Conservation (phyloP, 2,329 filamentous ascomycete species). For the Fusarium keratoplasticum region DNA sequence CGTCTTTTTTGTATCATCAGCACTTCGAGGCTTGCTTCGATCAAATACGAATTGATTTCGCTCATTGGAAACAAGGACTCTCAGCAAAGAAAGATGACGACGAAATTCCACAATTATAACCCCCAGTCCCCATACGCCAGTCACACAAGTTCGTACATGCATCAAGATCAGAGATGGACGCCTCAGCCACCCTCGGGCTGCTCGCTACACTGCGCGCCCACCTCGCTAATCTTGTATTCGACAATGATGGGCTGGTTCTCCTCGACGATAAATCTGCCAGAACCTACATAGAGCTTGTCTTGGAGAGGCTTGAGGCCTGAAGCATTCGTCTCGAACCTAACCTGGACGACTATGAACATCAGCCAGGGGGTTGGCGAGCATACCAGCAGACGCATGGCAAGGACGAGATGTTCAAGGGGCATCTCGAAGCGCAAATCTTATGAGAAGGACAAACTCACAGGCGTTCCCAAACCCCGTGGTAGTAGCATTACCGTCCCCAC, state of each 20-base stretch:
- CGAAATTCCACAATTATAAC: neutral
- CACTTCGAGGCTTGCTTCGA: slow-evolving; percentile 25
- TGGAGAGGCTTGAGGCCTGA: slow-evolving; percentile 50
- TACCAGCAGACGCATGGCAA: neutral
- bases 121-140: neutral
- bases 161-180: neutral
- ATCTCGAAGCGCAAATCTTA: neutral
- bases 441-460: slow-evolving; percentile 45
- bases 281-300: slow-evolving; percentile 55
- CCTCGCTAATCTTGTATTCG: slow-evolving; percentile 58
- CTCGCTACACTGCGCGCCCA: slow-evolving; percentile 43
- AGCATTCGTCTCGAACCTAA: slow-evolving; percentile 53
- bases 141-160: neutral
- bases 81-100: slow-evolving; percentile 1
- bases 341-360: slow-evolving; percentile 49
- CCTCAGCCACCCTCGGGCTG: slow-evolving; percentile 9
- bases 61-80: slow-evolving; percentile 22
- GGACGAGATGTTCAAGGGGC: neutral
- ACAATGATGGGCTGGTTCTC: slow-evolving; percentile 49
- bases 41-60: slow-evolving; percentile 37
- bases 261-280: slow-evolving; percentile 55
- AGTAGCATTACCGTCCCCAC: slow-evolving; percentile 49
- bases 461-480: slow-evolving; percentile 54
- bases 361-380: neutral
- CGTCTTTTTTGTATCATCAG: slow-evolving; percentile 26